Base-by-base conservation (phyloP, 2,329 filamentous ascomycete genomes). In the Pyrenochaeta sp. region DNA sequence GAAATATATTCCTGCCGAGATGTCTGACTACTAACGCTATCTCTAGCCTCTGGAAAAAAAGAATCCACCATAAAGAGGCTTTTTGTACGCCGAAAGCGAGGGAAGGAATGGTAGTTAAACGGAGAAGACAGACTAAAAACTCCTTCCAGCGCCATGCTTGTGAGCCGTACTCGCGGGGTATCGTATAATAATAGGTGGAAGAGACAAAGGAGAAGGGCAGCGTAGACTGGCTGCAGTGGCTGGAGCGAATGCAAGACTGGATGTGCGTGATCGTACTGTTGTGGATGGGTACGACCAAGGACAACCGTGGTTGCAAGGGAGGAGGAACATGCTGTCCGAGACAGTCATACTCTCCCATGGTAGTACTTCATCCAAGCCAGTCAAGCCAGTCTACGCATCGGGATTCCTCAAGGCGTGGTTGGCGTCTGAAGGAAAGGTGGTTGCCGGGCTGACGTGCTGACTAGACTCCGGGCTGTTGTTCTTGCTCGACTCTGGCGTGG, bases 391-490 rank as follows among this genome's bases (percentile, higher is more conserved):
- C 23, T 52, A 58, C 23, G 52, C 42, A 28, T 53, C 42, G 3
- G 32, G 46, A 38, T 54, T 44, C 39, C 58, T 55, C 42, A 63
- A 48, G 48, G 53, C 48, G 55, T 65, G 62, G 31, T 46, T 36
- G 11, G 48, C 56, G 39, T 68, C 60, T 11, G 53, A 44, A 9
- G 67, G 67, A 40, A 70, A 67, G 27, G 67, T 72, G 7, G 47
- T 54, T 8, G 61, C 48, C 9, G 69, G 69, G 24, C 61, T 70
- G 41, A 71, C 65, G 36, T 71, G 65, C 58, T 70, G 65, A 26
- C 66, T 71, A 14, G 57, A 63, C 48, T 71, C 66, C 1, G 68
- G 68, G n/a, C 67, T 71, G 44, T 49, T 69, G 46, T 71, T 65
- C 21, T 72, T 69, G 27, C 69, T 73, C 26, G 56, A 70, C 18